These are phyloP conservation scores for Lactarius hengduanensis DNA, from an alignment of 768 basidiomycete species.

Conservation along the genomic window DNA sequence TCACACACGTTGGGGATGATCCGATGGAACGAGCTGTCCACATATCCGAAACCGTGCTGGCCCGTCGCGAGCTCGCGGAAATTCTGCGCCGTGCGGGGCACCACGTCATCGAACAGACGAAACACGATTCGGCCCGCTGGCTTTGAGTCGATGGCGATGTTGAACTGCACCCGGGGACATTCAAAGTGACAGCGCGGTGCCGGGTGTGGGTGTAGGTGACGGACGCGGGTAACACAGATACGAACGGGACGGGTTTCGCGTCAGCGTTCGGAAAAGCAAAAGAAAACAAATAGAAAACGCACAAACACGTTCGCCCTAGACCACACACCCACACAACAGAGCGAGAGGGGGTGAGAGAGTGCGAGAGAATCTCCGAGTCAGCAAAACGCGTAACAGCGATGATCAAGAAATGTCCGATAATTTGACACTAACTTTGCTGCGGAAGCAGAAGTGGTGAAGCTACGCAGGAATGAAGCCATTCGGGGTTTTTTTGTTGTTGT, in stretches of 20 bases:
- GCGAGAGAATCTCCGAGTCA: neutral
- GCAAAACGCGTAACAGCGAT: neutral
- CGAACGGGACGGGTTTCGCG: neutral
- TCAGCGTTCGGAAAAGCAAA: neutral
- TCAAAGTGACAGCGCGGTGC: neutral
- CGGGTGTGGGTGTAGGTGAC: neutral
- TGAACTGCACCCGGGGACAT: slow-evolving; percentile 46
- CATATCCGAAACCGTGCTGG: slow-evolving; percentile 69
- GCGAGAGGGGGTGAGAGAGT: neutral
- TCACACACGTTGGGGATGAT: slow-evolving; percentile 41
- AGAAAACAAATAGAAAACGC: neutral
- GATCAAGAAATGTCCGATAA: neutral
- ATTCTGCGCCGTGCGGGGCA: slow-evolving; percentile 79
- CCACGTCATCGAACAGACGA: slow-evolving; percentile 77
- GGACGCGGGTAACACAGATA: neutral
- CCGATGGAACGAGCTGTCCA: slow-evolving; percentile 64
- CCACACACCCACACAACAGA: neutral
- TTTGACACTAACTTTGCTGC: slow-evolving; percentile 23
- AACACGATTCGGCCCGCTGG: slow-evolving; percentile 74
- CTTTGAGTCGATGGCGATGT: slow-evolving; percentile 57
- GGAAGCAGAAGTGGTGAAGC: slow-evolving; percentile 29
- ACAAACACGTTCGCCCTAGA: slow-evolving; percentile 34
- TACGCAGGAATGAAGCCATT: slow-evolving; percentile 32
- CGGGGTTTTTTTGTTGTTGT: no score
- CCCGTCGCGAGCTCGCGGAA: slow-evolving; percentile 78